These are phyloP conservation scores for Teratosphaeriaceae sp. DNA, from an alignment of 2,329 filamentous ascomycete species.

Conservation along the genomic window DNA sequence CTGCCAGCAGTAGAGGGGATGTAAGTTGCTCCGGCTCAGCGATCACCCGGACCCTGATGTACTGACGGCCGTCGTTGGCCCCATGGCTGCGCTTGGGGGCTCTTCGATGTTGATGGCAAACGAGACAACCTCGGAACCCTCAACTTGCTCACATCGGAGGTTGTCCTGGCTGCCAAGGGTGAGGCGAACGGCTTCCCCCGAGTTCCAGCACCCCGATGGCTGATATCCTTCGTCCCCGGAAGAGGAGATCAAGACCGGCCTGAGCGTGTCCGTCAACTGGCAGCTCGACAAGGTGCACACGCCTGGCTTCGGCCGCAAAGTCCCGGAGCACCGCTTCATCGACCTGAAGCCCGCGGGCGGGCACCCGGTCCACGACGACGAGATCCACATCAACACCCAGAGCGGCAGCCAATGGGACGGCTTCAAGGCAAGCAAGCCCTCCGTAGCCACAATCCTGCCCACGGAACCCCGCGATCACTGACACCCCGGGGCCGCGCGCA, in stretches of 20 bases:
- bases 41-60: neutral
- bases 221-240: too few species aligned
- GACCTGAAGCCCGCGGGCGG: conserved; percentile 12
- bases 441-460: too few species aligned
- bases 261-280: conserved; percentile 43
- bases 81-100: conserved; percentile 36
- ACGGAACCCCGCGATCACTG: too few species aligned
- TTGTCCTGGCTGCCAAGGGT: conserved; percentile 35
- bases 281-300: conserved; percentile 27
- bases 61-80: neutral
- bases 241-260: conserved; percentile 31
- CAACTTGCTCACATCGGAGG: conserved; percentile 46
- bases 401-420: conserved; percentile 51
- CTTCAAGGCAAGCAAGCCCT: neutral
- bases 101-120: conserved; percentile 33
- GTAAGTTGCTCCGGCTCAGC: neutral
- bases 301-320: conserved; percentile 23
- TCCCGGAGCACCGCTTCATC: conserved; percentile 24
- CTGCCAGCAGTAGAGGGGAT: neutral
- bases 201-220: neutral
- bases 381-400: conserved; percentile 52
- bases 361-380: conserved; percentile 39
- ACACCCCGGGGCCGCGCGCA: too few species aligned
- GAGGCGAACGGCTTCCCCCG: conserved; percentile 28
- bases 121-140: conserved; percentile 48